A percentile compares a stretch with the other conserved stretches of the same genome.
Conservation (phyloP, 805 yeast species). For the Candida xiaguanensis region DNA sequence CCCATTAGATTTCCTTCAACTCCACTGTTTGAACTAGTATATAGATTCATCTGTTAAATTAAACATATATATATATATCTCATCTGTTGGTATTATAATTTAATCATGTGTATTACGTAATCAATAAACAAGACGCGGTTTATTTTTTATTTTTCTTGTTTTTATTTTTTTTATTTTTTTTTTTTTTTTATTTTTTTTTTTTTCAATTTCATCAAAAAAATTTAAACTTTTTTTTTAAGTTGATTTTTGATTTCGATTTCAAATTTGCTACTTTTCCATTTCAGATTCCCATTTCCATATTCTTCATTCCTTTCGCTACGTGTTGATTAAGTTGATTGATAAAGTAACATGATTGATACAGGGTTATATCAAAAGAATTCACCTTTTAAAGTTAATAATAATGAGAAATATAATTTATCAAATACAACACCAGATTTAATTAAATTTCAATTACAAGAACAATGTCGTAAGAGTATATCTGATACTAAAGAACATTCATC, state of each 20-base stretch:
- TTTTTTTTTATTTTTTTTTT: not conserved
- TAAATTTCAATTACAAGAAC: slow-evolving; percentile 42
- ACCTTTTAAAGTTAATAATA: slow-evolving; percentile 31
- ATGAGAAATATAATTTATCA: slow-evolving; percentile 27
- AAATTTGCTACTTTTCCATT: no score
- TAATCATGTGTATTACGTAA: no score
- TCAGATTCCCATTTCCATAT: no score
- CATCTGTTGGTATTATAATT: no score
- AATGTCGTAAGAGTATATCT: slow-evolving; percentile 22
- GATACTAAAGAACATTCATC: slow-evolving; percentile 13
- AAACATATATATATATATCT: no score
- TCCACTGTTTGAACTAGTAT: no score
- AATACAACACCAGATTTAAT: slow-evolving; percentile 42
- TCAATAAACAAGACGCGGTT: slow-evolving; percentile 1
- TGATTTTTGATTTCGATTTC: not conserved
- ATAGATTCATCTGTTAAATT: no score
- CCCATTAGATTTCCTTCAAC: no score
- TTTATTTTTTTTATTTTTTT: not conserved
- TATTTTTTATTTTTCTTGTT: not conserved
- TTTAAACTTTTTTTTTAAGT: not conserved
- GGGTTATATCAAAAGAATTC: slow-evolving; percentile 33
- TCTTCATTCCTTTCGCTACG: no score
- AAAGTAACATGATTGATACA: slow-evolving; percentile 32
- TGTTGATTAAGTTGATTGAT: no score
- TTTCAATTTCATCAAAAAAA: not conserved